Evolutionary conservation across 2,329 filamentous ascomycete species (phyloP).

Genomic region (Tolypocladium nubicola): DNA sequence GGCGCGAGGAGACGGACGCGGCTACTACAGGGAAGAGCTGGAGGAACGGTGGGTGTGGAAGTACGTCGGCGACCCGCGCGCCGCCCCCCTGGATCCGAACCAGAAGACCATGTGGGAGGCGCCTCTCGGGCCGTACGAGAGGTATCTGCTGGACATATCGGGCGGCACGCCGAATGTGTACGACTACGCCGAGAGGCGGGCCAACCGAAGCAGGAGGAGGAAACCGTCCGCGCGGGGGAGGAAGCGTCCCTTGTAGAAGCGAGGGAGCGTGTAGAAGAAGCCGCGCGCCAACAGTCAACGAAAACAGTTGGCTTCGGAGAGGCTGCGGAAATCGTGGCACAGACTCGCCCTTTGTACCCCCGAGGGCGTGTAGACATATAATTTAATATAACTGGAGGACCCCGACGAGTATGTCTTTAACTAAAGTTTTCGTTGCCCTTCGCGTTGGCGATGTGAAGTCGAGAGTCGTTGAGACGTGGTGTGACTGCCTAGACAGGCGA

Average conservation of each 20-base stretch:
- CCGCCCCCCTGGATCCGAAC: slow-evolving; percentile 27
- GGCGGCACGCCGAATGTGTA: slow-evolving; percentile 32
- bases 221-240: background rate
- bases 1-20: slow-evolving; percentile 2
- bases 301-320: background rate
- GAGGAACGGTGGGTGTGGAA: slow-evolving; percentile 42
- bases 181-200: slow-evolving; percentile 25
- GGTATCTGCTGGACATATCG: slow-evolving; percentile 33
- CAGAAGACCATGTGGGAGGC: slow-evolving; percentile 39
- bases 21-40: slow-evolving; percentile 12
- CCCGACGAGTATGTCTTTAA: too few species aligned
- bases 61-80: slow-evolving; percentile 32
- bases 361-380: too few species aligned
- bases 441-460: too few species aligned
- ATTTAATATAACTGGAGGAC: too few species aligned
- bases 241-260: background rate
- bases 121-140: slow-evolving; percentile 41
- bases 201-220: slow-evolving; percentile 7
- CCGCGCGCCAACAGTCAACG: background rate
- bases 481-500: too few species aligned
- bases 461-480: too few species aligned
- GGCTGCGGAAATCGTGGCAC: background rate
- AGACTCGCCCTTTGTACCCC: too few species aligned
- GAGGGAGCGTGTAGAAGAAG: background rate
- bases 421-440: too few species aligned